These are phyloP conservation scores for Gelatoporia subvermispora DNA, from an alignment of 768 basidiomycete genomes.

Conservation along the genomic window DNA sequence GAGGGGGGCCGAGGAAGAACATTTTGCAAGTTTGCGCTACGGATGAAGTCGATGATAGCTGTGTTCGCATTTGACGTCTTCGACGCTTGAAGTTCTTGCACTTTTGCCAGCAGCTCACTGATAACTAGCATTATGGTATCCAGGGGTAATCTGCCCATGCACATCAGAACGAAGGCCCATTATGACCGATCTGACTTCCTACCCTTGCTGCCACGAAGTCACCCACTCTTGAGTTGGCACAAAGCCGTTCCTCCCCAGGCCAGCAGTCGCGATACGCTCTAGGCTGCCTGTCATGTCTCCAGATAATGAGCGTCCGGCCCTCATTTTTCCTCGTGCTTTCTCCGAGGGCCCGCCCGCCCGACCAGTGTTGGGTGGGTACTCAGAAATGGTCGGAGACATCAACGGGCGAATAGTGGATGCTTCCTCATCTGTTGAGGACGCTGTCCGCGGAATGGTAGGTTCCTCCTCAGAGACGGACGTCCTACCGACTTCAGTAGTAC, in stretches of 20 bases:
- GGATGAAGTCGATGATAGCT: constrained; percentile 71
- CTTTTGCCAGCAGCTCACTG: constrained; percentile 80
- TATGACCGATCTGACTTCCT: constrained; percentile 12
- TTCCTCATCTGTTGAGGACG: constrained; percentile 24
- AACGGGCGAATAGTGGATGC: constrained; percentile 29
- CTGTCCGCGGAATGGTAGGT: constrained; percentile 10
- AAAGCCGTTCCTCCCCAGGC: constrained; percentile 87
- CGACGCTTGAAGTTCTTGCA: constrained; percentile 77
- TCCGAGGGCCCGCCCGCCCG: constrained; percentile 52
- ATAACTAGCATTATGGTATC: constrained; percentile 86
- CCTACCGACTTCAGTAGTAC: constrained; percentile 17
- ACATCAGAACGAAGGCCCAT: neutral
- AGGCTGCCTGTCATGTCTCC: constrained; percentile 47
- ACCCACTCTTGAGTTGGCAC: constrained; percentile 98
- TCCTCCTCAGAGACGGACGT: constrained; percentile 22
- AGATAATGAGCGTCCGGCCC: constrained; percentile 58
- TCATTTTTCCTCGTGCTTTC: constrained; percentile 90
- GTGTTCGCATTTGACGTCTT: constrained; percentile 59
- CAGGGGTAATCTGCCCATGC: constrained; percentile 64
- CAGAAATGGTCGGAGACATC: constrained; percentile 41
- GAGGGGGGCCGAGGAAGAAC: constrained; percentile 70
- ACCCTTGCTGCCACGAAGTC: constrained; percentile 97
- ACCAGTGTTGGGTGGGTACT: constrained; percentile 19
- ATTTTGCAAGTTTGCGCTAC: constrained; percentile 60
- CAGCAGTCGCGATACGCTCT: constrained; percentile 61